A percentile compares a stretch with the other conserved stretches of the same genome.
Evolutionary conservation across 495 filamentous ascomycete genomes (phyloP).

Genomic region (Staphylotrichum tortipilum): DNA sequence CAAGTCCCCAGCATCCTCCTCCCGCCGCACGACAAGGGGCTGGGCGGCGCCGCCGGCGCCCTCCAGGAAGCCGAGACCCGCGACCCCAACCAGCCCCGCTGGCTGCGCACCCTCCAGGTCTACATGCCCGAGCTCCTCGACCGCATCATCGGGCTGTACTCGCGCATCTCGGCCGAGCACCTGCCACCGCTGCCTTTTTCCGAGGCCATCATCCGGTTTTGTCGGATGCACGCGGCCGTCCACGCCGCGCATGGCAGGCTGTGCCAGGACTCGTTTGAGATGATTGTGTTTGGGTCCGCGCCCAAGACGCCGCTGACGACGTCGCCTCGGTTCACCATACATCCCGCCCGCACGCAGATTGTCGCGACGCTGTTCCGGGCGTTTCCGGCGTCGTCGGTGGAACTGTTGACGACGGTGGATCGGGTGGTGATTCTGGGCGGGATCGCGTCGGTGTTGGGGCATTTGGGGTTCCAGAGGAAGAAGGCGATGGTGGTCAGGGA

Average conservation of each 20-base stretch:
- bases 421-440: slow-evolving; percentile 70
- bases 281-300: slow-evolving; percentile 47
- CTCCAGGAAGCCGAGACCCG: slow-evolving; percentile 36
- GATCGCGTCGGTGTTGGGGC: slow-evolving; percentile 70
- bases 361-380: slow-evolving; percentile 61
- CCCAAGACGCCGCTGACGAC: slow-evolving; percentile 30
- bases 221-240: slow-evolving; percentile 61
- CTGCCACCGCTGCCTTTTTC: slow-evolving; percentile 73
- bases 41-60: slow-evolving; percentile 36
- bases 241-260: slow-evolving; percentile 61
- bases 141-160: slow-evolving; percentile 75
- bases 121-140: slow-evolving; percentile 54
- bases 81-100: slow-evolving; percentile 33
- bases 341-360: slow-evolving; percentile 57
- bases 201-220: slow-evolving; percentile 72
- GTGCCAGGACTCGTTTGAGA: slow-evolving; percentile 54
- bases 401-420: slow-evolving; percentile 60
- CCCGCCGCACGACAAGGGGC: slow-evolving; percentile 38
- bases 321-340: slow-evolving; percentile 39
- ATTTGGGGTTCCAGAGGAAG: slow-evolving; percentile 70
- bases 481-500: slow-evolving; percentile 82
- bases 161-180: slow-evolving; percentile 69
- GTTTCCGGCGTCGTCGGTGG: slow-evolving; percentile 53
- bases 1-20: slow-evolving; percentile 54
- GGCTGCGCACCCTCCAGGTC: slow-evolving; percentile 35